phyloP scores from a whole-genome alignment of 2,329 filamentous ascomycete species.

The Diaporthe batatas region DNA sequence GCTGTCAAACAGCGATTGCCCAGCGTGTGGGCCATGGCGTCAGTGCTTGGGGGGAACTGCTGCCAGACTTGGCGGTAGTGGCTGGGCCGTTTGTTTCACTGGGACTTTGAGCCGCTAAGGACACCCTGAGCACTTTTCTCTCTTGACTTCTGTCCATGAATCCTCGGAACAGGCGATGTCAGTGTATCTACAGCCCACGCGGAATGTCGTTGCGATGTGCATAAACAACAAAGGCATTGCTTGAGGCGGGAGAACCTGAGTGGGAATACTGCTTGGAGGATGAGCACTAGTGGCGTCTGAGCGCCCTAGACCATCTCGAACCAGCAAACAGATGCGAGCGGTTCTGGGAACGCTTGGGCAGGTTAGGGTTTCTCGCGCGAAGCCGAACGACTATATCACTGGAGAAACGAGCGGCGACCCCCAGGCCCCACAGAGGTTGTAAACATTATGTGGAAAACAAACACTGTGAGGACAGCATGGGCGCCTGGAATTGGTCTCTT shows the following conservation, averaged over 20 bases:
- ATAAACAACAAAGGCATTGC: neutral
- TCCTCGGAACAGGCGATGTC: neutral
- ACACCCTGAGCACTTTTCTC: neutral
- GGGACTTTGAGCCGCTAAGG: neutral
- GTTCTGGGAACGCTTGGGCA: neutral
- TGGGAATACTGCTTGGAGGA: neutral
- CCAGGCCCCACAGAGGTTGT: neutral
- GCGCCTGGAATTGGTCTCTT: neutral
- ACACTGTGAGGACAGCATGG: neutral
- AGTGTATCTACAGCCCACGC: neutral
- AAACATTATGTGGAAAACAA: conserved; percentile 23
- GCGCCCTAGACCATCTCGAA: neutral
- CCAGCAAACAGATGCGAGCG: conserved; percentile 3
- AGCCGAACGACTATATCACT: neutral
- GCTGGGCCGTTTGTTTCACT: neutral
- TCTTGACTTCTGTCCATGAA: neutral
- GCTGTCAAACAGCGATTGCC: neutral
- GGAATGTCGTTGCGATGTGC: neutral
- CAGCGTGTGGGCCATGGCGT: neutral
- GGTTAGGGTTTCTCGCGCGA: no score
- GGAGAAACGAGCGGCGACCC: neutral
- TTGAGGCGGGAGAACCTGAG: neutral
- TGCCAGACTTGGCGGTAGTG: neutral
- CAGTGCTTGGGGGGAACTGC: neutral
- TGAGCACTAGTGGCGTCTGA: neutral